Conservation (phyloP, 78 protist genomes). For the Planoprotostelium fungivorum region DNA sequence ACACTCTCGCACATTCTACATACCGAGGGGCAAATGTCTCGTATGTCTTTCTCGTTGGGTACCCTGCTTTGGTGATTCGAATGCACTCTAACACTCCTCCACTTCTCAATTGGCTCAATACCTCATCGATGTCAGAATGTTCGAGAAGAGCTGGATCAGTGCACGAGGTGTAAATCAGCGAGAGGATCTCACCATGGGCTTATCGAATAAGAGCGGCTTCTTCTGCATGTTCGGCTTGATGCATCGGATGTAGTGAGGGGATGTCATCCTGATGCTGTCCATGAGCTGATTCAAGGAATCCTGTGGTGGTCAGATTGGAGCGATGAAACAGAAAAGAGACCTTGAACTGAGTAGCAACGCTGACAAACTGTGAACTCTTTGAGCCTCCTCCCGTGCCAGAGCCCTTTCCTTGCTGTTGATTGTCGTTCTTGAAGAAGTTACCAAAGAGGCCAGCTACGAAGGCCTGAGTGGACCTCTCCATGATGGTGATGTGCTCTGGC, state of each 20-base stretch:
- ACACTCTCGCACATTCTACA: not conserved
- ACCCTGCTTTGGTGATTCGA: slow-evolving; percentile 56
- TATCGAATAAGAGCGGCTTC: slow-evolving; percentile 28
- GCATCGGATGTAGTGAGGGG: slow-evolving; percentile 85
- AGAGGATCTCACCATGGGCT: not conserved
- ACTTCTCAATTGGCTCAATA: slow-evolving; percentile 53
- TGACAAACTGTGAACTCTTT: not conserved
- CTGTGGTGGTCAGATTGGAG: not conserved
- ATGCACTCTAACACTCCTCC: slow-evolving; percentile 71
- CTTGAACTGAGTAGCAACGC: not conserved
- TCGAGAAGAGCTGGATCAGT: not conserved
- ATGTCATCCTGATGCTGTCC: slow-evolving; percentile 57
- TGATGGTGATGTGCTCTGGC: slow-evolving; percentile 47
- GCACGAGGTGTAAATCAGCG: not conserved
- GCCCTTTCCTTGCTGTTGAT: not conserved
- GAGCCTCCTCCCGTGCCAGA: not conserved
- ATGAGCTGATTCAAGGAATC: slow-evolving; percentile 40
- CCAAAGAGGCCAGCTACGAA: not conserved
- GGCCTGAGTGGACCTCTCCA: slow-evolving; percentile 15
- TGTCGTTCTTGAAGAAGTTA: not conserved
- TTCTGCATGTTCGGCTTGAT: slow-evolving; percentile 82
- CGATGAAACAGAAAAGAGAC: not conserved
- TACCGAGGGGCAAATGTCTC: not conserved
- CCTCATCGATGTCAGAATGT: too few species aligned
- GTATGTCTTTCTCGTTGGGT: slow-evolving; percentile 38